phyloP scores from a whole-genome alignment of 768 basidiomycete species.

The Hydnomerulius pinastri region DNA sequence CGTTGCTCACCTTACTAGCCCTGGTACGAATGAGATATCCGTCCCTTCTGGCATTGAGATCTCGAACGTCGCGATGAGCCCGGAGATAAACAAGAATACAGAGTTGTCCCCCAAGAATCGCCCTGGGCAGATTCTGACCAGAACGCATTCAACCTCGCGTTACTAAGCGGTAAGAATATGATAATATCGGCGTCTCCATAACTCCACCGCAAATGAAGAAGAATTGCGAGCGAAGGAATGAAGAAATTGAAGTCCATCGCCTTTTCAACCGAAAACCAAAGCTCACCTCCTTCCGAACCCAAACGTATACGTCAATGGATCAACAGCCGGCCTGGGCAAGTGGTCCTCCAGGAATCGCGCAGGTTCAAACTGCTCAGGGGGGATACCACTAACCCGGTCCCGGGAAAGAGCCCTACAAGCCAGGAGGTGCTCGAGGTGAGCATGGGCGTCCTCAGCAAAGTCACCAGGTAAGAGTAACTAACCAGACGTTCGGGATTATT shows the following conservation, averaged over 20 bases:
- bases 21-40: slow-evolving; percentile 5
- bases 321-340: slow-evolving; percentile 8
- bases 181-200: too few species aligned
- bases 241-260: too few species aligned
- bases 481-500: slow-evolving; percentile 18
- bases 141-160: background rate
- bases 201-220: too few species aligned
- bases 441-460: too few species aligned
- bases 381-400: slow-evolving; percentile 18
- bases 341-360: slow-evolving; percentile 12
- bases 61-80: slow-evolving; percentile 6
- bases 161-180: too few species aligned
- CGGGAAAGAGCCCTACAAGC: slow-evolving; percentile 15
- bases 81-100: slow-evolving; percentile 10
- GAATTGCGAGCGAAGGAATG: too few species aligned
- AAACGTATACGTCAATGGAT: slow-evolving; percentile 14
- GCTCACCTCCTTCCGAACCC: slow-evolving; percentile 14
- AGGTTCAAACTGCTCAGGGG: slow-evolving; percentile 12
- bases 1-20: slow-evolving; percentile 10
- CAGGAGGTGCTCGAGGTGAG: too few species aligned
- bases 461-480: too few species aligned
- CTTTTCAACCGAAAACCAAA: too few species aligned
- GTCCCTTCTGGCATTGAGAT: slow-evolving; percentile 12
- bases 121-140: slow-evolving; percentile 14
- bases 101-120: slow-evolving; percentile 11